A percentile compares a stretch with the other conserved stretches of the same genome.
These are phyloP conservation scores for Myxozyma neotropica DNA, from an alignment of 805 yeast genomes.

Conservation along the genomic window DNA sequence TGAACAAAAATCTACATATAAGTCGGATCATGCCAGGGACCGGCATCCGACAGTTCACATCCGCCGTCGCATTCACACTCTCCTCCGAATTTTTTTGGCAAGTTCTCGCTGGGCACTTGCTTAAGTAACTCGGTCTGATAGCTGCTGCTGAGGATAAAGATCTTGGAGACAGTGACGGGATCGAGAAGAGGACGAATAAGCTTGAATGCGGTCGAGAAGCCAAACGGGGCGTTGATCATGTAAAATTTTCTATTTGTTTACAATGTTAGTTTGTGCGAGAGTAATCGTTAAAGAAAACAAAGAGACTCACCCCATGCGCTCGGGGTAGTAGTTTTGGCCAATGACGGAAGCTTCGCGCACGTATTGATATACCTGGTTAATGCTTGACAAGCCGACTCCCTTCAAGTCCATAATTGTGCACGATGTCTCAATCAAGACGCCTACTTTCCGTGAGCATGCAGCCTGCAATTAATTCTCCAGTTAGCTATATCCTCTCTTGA, in stretches of 20 bases:
- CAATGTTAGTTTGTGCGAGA: not conserved
- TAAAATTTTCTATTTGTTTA: conserved; percentile 55
- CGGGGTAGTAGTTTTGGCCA: conserved; percentile 98
- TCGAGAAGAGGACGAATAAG: conserved; percentile 92
- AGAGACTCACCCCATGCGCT: conserved; percentile 85
- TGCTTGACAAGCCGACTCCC: conserved; percentile 84
- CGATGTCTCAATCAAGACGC: conserved; percentile 84
- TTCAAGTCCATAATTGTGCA: conserved; percentile 95
- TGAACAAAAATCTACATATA: conserved; percentile 54
- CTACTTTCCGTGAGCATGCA: conserved; percentile 85
- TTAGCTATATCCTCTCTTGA: too few relatives aligned
- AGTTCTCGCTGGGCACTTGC: conserved; percentile 91
- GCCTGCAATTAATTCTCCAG: conserved; percentile 48
- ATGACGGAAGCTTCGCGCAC: conserved; percentile 91
- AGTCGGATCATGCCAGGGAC: conserved; percentile 94
- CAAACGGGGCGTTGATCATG: conserved; percentile 95
- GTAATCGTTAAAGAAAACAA: not conserved
- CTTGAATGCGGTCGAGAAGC: conserved; percentile 91
- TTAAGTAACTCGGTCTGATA: conserved; percentile 82
- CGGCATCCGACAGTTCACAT: conserved; percentile 82
- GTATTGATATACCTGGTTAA: conserved; percentile 81
- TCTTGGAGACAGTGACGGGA: conserved; percentile 95
- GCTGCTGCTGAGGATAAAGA: conserved; percentile 77
- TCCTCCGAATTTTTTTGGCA: conserved; percentile 93
- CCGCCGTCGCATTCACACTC: conserved; percentile 69